These are phyloP conservation scores for Babesia ovata DNA, from an alignment of 169 alveolate species.

Conservation along the genomic window DNA sequence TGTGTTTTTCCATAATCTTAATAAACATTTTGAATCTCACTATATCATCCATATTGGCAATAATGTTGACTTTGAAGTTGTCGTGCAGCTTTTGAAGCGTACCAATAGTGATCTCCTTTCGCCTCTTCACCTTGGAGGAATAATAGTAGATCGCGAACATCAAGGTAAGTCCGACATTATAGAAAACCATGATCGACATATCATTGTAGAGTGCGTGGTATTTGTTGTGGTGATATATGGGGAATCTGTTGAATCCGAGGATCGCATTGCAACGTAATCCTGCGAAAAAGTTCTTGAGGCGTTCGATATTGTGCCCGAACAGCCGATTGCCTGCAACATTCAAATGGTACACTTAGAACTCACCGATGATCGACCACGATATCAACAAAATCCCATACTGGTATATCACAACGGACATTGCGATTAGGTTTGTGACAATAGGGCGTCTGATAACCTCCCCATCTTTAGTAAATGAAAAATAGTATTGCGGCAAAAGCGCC, in stretches of 20 bases:
- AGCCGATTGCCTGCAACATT: conserved; percentile 6
- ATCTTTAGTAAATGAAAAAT: conserved; percentile 13
- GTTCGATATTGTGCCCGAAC: conserved; percentile 3
- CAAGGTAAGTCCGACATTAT: conserved; percentile 34
- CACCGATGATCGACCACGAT: conserved; percentile 40
- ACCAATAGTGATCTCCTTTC: not conserved
- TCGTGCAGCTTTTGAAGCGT: conserved; percentile 18
- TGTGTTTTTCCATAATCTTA: conserved; percentile 32
- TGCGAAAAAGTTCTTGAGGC: conserved; percentile 8
- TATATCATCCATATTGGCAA: conserved; percentile 42
- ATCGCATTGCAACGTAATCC: conserved; percentile 28
- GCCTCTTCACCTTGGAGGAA: conserved; percentile 14
- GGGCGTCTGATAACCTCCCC: conserved; percentile 20
- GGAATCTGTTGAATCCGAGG: conserved; percentile 27
- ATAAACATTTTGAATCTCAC: conserved; percentile 47
- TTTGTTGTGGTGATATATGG: not conserved
- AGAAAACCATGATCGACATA: conserved; percentile 14
- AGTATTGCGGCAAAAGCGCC: conserved; percentile 23
- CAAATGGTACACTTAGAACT: not conserved
- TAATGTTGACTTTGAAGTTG: conserved; percentile 37
- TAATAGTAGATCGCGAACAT: conserved; percentile 38
- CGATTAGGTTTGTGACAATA: not conserved
- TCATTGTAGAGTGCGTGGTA: conserved; percentile 17
- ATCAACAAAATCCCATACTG: conserved; percentile 26
- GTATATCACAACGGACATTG: conserved; percentile 8